Conservation (phyloP, 768 basidiomycete genomes). For the Boletus insuetus region DNA sequence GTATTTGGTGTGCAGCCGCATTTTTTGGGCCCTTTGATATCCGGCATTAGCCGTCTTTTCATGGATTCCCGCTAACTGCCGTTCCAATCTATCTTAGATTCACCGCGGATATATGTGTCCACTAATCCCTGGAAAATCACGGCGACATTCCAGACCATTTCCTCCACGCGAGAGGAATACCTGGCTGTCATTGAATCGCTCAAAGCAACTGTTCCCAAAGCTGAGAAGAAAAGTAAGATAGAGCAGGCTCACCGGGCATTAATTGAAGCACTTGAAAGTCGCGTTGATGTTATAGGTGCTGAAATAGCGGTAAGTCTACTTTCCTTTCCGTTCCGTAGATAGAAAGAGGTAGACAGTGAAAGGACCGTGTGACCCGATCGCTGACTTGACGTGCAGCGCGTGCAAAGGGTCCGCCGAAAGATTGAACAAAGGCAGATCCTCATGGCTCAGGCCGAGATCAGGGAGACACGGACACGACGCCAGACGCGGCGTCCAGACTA, state of each 20-base stretch:
- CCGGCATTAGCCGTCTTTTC: slow-evolving; percentile 35
- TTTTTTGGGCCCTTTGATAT: slow-evolving; percentile 42
- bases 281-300: slow-evolving; percentile 63
- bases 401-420: slow-evolving; percentile 66
- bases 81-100: slow-evolving; percentile 54
- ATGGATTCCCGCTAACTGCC: slow-evolving; percentile 34
- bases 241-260: slow-evolving; percentile 62
- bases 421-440: slow-evolving; percentile 63
- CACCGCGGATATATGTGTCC: slow-evolving; percentile 78
- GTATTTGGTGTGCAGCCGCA: slow-evolving; percentile 60
- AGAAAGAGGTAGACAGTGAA: slow-evolving; percentile 9
- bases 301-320: slow-evolving; percentile 64
- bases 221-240: slow-evolving; percentile 52
- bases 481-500: slow-evolving; percentile 76
- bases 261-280: slow-evolving; percentile 58
- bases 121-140: slow-evolving; percentile 91
- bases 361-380: slow-evolving; percentile 16
- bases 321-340: slow-evolving; percentile 6
- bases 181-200: slow-evolving; percentile 58
- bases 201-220: slow-evolving; percentile 47
- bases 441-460: slow-evolving; percentile 72
- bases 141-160: slow-evolving; percentile 68
- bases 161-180: slow-evolving; percentile 75
- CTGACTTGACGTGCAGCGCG: slow-evolving; percentile 49
- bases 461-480: slow-evolving; percentile 76